These are phyloP conservation scores for Cylindrotheca fusiformis DNA, from an alignment of 108 stramenopile species.

Conservation along the genomic window DNA sequence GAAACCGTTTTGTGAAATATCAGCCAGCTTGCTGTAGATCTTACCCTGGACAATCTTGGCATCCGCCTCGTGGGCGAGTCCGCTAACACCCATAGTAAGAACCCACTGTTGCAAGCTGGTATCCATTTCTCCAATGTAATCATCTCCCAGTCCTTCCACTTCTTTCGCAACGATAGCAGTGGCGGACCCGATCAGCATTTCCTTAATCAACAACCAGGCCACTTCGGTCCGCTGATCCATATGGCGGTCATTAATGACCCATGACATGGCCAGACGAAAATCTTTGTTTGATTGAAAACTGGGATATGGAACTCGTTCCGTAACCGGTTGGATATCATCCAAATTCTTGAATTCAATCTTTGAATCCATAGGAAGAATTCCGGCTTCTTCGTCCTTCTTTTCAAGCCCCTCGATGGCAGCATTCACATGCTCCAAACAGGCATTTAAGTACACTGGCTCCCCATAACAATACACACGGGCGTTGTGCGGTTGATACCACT, in stretches of 20 bases:
- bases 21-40: conserved; percentile 55
- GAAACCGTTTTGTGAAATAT: conserved; percentile 74
- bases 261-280: conserved; percentile 78
- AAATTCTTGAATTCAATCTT: conserved; percentile 38
- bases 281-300: conserved; percentile 31
- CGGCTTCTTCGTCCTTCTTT: neutral
- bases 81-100: conserved; percentile 82
- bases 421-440: conserved; percentile 30
- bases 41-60: conserved; percentile 46
- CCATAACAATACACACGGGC: conserved; percentile 90
- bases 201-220: conserved; percentile 74
- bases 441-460: conserved; percentile 69
- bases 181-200: conserved; percentile 73
- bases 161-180: conserved; percentile 56
- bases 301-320: conserved; percentile 43
- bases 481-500: conserved; percentile 94
- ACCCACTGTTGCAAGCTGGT: conserved; percentile 23
- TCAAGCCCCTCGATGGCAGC: neutral
- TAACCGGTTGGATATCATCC: conserved; percentile 35
- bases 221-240: conserved; percentile 66
- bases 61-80: conserved; percentile 45
- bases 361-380: conserved; percentile 28
- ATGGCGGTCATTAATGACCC: conserved; percentile 81
- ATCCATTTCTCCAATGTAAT: conserved; percentile 40
- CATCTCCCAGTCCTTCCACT: conserved; percentile 42